Evolutionary conservation across 2,329 filamentous ascomycete genomes (phyloP), one percentile per base, ranked within the genome.

Genomic region (Tolypocladium tropicale): DNA sequence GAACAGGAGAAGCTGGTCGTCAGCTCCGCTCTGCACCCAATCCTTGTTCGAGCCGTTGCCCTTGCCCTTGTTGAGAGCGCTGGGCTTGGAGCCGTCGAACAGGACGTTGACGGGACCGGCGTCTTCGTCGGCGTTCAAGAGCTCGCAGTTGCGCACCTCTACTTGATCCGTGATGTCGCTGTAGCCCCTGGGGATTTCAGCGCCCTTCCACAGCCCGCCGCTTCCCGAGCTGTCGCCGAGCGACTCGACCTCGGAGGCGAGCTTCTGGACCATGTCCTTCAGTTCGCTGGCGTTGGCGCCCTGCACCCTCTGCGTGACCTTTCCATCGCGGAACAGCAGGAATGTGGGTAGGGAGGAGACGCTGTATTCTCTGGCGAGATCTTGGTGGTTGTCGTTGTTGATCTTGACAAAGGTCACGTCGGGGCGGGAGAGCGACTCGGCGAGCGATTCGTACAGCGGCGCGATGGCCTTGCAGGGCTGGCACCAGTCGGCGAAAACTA

Each of bases 1-100:
- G 72, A 86, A 97, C 51, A 99, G 80, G 81, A 97, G 89, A 59
- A 99, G 77, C 77, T 99, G 94, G 74, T 97, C 92, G 68, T 99
- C 94, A 37, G 93, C 95, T 68, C 96, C 93, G 71, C 90, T 96
- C 77, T 96, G 90, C 25, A 97, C 85, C 86, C 89, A 97, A 72
- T 99, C 93, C 67, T 82, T 83, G 55, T 61, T 60, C 32, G 75
- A 70, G 36, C 60, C 58, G 67, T 84, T 84, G 55, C 74, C 59
- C 67, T 84, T 84, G 56, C 74, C 79, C 64, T 84, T 83, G 52
- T 72, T 70, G 55, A 92, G 71, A 1, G 78, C 78, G 55, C 78
- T 83, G 6, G 92, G 92, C 71, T 86, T 84, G 56, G 77, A 74
- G 5, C 65, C 62, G n/a, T 86, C 84, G 68, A 97, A 91, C 21